Evolutionary conservation across 306 rosid genomes (phyloP), one percentile per base, ranked within the genome.

Genomic region (Corylus americana): DNA sequence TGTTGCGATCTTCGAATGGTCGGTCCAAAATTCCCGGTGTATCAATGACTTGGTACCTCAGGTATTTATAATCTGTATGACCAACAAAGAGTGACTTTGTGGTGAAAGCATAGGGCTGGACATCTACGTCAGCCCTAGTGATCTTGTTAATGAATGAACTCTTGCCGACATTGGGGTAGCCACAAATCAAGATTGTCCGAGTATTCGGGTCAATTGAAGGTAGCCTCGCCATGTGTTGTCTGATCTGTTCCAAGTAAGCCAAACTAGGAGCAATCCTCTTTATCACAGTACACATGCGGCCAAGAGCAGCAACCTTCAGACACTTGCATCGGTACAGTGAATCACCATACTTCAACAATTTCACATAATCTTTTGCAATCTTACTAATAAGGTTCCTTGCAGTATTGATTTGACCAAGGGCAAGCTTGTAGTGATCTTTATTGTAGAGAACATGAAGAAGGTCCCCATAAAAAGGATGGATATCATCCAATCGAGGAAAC

Each of bases 341-440:
- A 53, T 94, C 97, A 45, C 98, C 97, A 68, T 94, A 92, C 89
- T 92, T 94, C 82, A 94, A 82, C 63, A 94, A 45, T 71, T 83
- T 92, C 83, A 90, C 98, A 71, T 89, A 94, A 67, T 94, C 98
- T 35, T 88, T 94, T 1, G 94, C 84, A 58, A 94, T 92, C 86
- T 92, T 94, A 27, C 93, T 77, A 55, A 90, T 94, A 44, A 90
- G 92, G 55, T 90, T 94, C 86, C 97, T 88, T 57, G 96, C 98
- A 73, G 96, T 89, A 77, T 92, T 94, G 78, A 94, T 50, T 79
- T 94, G 97, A 18, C 97, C 98, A 76, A 94, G 97, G 0, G 97
- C 98, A 79, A 94, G 98, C 92, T 94, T 94, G 88, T 90, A 92
- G 74, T 94, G 98, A 71, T 94, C 98, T 73, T 92, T 94, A 82